Base-by-base conservation (phyloP, 352 stramenopile genomes). In the Globisporangium abappressorium region DNA sequence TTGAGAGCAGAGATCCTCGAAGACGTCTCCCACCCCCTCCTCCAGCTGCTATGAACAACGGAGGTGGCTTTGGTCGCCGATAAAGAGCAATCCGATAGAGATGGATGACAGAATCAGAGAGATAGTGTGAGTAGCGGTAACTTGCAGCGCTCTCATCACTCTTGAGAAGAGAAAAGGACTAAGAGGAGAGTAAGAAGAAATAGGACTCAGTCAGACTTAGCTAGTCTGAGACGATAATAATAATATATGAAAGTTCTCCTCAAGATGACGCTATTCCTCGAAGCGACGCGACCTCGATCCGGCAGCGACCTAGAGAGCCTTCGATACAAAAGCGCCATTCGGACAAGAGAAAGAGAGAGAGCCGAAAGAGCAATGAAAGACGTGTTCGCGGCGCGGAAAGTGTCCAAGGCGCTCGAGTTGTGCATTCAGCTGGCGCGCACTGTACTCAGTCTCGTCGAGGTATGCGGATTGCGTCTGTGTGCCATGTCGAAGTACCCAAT, bases 341-440 rank as follows among this genome's bases (percentile, higher is more conserved):
- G 6, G 41, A 49, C 14, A 49, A n/a, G 15, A 15, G 41, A 49
- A 15, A 49, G 0, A 49, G 41, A 12, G 34, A 43, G 36, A 57
- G 53, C 24, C 33, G 14, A 59, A 34, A 59, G 12, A 20, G 14
- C 47, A n/a, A 87, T 88, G 79, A 78, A 78, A 57, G 81, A 91
- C 57, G 74, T 91, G 65, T 69, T 89, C 7, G 70, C 79, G 30
- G 18, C 75, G 24, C 87, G 84, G 70, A 89, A 89, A 70, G 49
- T 62, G 30, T 86, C 82, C 53, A 47, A 70, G 8, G 80, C 81
- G 55, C 64, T 91, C 66, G 72, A 74, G 68, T 66, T 87, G 36
- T 78, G 81, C 43, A 66, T 91, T 7, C 67, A 85, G 61, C 72
- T 82, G 55, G 76, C 78, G 6, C 69, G 73, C 4, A 57, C 75